A percentile compares a stretch with the other conserved stretches of the same genome.
Evolutionary conservation across 2,329 filamentous ascomycete species (phyloP).

Genomic region (Talaromyces sp.): DNA sequence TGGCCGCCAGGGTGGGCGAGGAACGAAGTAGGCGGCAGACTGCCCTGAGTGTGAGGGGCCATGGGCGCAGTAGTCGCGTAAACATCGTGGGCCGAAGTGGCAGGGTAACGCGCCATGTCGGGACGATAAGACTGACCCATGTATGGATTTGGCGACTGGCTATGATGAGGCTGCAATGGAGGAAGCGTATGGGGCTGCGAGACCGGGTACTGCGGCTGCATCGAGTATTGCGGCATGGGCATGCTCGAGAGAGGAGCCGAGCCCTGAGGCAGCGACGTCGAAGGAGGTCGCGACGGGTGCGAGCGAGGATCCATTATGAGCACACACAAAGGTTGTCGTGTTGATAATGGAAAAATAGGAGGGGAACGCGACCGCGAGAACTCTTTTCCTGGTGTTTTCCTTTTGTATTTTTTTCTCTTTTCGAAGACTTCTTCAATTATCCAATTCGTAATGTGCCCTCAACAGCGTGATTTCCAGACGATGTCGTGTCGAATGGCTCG

Average conservation of each 20-base stretch:
- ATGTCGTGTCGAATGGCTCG: background rate
- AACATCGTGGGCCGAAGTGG: constrained; percentile 42
- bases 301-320: constrained; percentile 44
- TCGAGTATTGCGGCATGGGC: constrained; percentile 49
- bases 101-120: constrained; percentile 45
- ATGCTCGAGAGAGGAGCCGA: constrained; percentile 47
- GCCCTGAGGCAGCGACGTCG: constrained; percentile 46
- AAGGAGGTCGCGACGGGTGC: constrained; percentile 45
- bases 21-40: constrained; percentile 44
- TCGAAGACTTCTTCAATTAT: background rate
- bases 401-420: background rate
- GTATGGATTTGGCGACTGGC: constrained; percentile 45
- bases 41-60: constrained; percentile 43
- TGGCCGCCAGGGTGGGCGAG: constrained; percentile 42
- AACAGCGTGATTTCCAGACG: background rate
- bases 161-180: constrained; percentile 48
- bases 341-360: background rate
- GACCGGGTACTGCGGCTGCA: constrained; percentile 47
- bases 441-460: background rate
- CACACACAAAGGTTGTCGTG: constrained; percentile 1
- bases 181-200: constrained; percentile 47
- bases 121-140: constrained; percentile 44
- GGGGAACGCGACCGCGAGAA: constrained; percentile 9
- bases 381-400: background rate
- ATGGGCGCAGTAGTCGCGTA: constrained; percentile 44